Conservation (phyloP, 192 early-diverging fungal genomes). For the Backusella mclennaniae region DNA sequence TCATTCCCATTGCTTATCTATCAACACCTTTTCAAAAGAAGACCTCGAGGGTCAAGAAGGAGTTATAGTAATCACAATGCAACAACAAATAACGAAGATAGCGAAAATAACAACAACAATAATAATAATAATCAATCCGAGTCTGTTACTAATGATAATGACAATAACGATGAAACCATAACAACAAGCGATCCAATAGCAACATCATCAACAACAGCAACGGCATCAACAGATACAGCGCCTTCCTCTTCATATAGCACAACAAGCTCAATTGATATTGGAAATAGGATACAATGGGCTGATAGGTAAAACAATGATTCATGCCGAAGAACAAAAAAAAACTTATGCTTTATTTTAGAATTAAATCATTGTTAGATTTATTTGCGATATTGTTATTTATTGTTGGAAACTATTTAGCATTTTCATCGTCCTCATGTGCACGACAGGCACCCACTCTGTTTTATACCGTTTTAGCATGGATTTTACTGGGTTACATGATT, state of each 20-base stretch:
- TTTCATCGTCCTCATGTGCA: conserved; percentile 46
- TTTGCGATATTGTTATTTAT: conserved; percentile 64
- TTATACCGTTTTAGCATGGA: conserved; percentile 60
- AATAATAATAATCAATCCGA: neutral
- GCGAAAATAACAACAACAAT: neutral
- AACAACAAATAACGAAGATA: neutral
- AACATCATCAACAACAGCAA: neutral
- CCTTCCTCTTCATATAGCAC: neutral
- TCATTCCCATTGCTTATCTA: conserved; percentile 17
- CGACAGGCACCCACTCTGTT: conserved; percentile 55
- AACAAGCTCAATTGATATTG: neutral
- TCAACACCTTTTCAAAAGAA: conserved; percentile 17
- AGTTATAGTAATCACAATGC: neutral
- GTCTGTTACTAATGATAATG: neutral
- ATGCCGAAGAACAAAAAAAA: neutral
- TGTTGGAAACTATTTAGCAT: conserved; percentile 69
- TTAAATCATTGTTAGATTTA: conserved; percentile 60
- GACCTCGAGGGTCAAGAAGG: neutral
- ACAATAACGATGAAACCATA: neutral
- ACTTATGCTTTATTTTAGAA: neutral
- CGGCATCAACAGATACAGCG: neutral
- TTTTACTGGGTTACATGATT: conserved; percentile 67
- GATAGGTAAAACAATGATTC: neutral
- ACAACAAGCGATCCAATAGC: neutral
- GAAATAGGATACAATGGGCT: neutral